Evolutionary conservation across 2,329 filamentous ascomycete species (phyloP).

Genomic region (Chaetomiaceae sp.): DNA sequence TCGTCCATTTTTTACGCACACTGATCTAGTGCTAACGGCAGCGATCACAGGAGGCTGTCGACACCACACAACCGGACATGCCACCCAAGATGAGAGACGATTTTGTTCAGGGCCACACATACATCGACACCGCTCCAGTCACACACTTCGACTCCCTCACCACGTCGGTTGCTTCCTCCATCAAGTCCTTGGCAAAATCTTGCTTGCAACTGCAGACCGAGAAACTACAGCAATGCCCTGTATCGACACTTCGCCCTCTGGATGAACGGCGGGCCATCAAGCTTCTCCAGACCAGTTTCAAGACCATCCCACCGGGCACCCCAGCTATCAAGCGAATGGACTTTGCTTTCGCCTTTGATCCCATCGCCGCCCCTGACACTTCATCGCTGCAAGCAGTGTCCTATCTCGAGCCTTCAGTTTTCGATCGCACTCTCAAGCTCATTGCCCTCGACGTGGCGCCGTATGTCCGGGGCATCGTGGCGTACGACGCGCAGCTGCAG

Average conservation of each 20-base stretch:
- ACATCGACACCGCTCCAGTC: constrained; percentile 41
- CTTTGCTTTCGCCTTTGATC: constrained; percentile 54
- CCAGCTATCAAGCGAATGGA: constrained; percentile 42
- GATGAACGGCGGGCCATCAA: constrained; percentile 31
- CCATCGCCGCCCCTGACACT: constrained; percentile 46
- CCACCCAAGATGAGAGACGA: constrained; percentile 43
- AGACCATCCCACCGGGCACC: constrained; percentile 19
- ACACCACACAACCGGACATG: constrained; percentile 57
- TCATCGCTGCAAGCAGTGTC: constrained; percentile 27
- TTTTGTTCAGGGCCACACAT: constrained; percentile 40
- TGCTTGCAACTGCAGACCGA: constrained; percentile 24
- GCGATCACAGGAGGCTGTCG: constrained; percentile 43
- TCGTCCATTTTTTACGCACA: neutral
- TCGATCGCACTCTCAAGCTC: constrained; percentile 63
- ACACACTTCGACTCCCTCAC: constrained; percentile 29
- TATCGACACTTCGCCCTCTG: constrained; percentile 24
- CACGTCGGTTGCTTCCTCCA: constrained; percentile 28
- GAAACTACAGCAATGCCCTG: neutral
- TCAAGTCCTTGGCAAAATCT: constrained; percentile 31
- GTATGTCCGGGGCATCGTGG: constrained; percentile 79
- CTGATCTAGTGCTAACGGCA: constrained; percentile 13
- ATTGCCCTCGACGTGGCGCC: constrained; percentile 77
- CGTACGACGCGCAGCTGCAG: constrained; percentile 66
- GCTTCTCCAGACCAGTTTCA: constrained; percentile 35
- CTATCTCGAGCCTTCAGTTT: constrained; percentile 61